Conservation (phyloP, 805 yeast species). For the Jamesozyma hellenica region DNA sequence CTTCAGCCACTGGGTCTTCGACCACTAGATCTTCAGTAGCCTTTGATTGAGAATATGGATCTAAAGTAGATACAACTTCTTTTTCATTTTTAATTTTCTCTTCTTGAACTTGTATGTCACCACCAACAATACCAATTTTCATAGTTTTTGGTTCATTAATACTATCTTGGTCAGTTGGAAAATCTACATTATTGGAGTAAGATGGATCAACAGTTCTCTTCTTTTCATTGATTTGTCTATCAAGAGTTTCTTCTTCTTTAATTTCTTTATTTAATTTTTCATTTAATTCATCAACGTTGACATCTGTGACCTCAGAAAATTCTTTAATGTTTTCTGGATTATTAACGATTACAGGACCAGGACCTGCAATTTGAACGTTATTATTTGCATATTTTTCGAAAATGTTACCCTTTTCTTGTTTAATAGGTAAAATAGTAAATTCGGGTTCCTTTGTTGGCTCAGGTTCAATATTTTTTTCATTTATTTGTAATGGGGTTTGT, state of each 20-base stretch:
- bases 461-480: constrained; percentile 4
- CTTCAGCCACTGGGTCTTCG: neutral
- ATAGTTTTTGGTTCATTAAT: no score
- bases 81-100: no score
- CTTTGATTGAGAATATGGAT: no score
- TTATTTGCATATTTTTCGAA: constrained; percentile 37
- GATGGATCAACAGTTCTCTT: no score
- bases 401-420: constrained; percentile 30
- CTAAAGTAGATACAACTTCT: no score
- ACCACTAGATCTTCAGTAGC: neutral
- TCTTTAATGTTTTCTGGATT: constrained; percentile 58
- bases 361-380: constrained; percentile 49
- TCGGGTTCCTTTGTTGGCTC: constrained; percentile 7
- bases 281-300: constrained; percentile 51
- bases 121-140: no score
- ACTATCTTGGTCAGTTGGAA: no score
- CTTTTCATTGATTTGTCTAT: neutral
- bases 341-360: constrained; percentile 49
- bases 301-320: constrained; percentile 46
- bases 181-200: no score
- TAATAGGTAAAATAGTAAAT: constrained; percentile 36
- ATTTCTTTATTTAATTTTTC: constrained; percentile 27
- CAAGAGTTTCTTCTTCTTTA: constrained; percentile 6
- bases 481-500: constrained; percentile 13
- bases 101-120: no score